Base-by-base conservation (phyloP, 768 basidiomycete species). In the Lyophyllum atratum region DNA sequence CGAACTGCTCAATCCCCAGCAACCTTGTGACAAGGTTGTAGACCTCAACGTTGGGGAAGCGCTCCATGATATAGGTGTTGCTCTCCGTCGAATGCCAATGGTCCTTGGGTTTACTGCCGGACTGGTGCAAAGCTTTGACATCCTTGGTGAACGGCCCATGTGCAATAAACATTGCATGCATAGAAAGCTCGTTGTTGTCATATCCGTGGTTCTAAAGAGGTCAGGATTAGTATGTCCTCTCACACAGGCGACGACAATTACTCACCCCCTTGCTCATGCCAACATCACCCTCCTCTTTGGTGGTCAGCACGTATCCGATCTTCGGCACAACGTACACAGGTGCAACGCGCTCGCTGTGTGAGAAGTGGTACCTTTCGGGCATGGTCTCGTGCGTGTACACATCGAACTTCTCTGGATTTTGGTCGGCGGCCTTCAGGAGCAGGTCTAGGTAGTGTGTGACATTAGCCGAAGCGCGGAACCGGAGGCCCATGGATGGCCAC, bases 101-200 rank as follows among this genome's bases (percentile, higher is more conserved):
- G 25, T 55, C 37, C 15, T 34, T 46, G 39, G 83, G 80, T 59
- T 82, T 75, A 63, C 70, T 55, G 49, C 62, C 53, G 59, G 68
- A 56, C 24, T 80, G 75, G 62, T 85, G 80, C 44, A 80, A 68
- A 7, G 79, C 72, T 70, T 93, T 94, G 51, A 85, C 79, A 42
- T 83, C 80, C 11, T 83, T 72, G 14, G 89, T 85, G 70, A 94
- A 95, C 0, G 95, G 95, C 1, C 95, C 95, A 66, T 94, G 92
- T 10, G 92, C 93, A 55, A 96, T 87, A 70, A 96, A 95, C 68
- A 93, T 87, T 2, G 93, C 93, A 49, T 86, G 84, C 95, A 96
- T 96, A 6, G 87, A 77, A 12, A 76, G 65, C 40, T 86, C 84
- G 17, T 80, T 70, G 62, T 94, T 95, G 69, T 95, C 93, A 66